Conservation (phyloP, 805 yeast species). For the Yamadazyma kitorensis region DNA sequence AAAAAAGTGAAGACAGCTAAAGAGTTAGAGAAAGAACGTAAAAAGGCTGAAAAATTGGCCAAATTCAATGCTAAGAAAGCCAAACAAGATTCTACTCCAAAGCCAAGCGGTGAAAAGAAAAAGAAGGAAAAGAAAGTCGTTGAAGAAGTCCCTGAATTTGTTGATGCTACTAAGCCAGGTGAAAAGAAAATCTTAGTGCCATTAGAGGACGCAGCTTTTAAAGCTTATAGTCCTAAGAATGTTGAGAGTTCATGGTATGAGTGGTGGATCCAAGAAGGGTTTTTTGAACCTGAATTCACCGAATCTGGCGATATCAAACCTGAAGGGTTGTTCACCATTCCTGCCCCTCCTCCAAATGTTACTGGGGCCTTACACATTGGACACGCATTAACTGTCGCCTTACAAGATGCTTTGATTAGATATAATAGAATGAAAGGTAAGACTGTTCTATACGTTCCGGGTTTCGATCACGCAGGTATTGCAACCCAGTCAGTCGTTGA, state of each 20-base stretch:
- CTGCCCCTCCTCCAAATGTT: constrained; percentile 99
- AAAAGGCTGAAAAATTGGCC: constrained; percentile 84
- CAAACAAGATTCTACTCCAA: constrained; percentile 43
- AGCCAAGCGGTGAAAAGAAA: constrained; percentile 49
- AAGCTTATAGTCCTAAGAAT: constrained; percentile 87
- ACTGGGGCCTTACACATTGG: constrained; percentile 99
- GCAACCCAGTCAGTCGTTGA: constrained; percentile 98
- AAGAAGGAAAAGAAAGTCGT: constrained; percentile 65
- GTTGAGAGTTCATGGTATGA: constrained; percentile 97
- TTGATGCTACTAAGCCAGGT: constrained; percentile 81
- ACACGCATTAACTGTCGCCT: constrained; percentile 92
- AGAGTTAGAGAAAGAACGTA: constrained; percentile 81
- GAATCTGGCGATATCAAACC: constrained; percentile 73
- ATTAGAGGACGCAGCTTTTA: constrained; percentile 87
- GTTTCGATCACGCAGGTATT: constrained; percentile 99
- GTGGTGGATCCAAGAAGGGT: constrained; percentile 93
- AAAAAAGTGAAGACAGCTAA: constrained; percentile 65
- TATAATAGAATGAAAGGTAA: constrained; percentile 97
- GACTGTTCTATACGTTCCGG: constrained; percentile 89
- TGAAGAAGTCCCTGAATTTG: constrained; percentile 79
- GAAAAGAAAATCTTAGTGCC: constrained; percentile 87
- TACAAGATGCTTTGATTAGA: constrained; percentile 91
- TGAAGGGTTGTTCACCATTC: constrained; percentile 83
- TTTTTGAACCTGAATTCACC: constrained; percentile 82
- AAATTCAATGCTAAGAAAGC: constrained; percentile 84